phyloP scores from a whole-genome alignment of 2,329 filamentous ascomycete genomes.

The Eutypa lata region DNA sequence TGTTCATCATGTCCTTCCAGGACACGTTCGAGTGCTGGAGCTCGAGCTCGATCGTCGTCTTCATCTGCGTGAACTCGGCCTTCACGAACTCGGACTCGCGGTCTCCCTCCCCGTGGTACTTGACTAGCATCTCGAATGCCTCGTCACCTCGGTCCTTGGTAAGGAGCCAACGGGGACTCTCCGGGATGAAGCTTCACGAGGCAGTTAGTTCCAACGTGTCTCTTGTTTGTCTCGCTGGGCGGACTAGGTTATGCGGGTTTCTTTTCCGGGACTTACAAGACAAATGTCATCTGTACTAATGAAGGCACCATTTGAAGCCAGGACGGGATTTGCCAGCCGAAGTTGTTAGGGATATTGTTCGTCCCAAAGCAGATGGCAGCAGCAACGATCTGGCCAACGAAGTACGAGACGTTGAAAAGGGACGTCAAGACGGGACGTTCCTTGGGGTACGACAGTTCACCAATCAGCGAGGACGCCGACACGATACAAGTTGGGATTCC shows the following conservation, averaged over 20 bases:
- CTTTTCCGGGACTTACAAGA: conserved; percentile 30
- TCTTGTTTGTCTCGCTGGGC: not conserved
- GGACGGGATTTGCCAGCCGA: conserved; percentile 44
- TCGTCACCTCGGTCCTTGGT: conserved; percentile 47
- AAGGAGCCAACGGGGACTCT: conserved; percentile 58
- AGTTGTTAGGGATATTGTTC: conserved; percentile 33
- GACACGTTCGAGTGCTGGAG: conserved; percentile 45
- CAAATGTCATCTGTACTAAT: conserved; percentile 36
- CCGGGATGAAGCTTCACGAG: conserved; percentile 44
- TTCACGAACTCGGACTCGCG: conserved; percentile 44
- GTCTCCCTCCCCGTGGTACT: conserved; percentile 45
- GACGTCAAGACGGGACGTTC: conserved; percentile 58
- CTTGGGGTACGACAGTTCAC: conserved; percentile 58
- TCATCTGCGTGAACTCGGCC: conserved; percentile 55
- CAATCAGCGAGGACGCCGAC: conserved; percentile 55
- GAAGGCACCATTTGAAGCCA: conserved; percentile 44
- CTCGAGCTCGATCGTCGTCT: conserved; percentile 51
- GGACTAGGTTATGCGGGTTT: not conserved
- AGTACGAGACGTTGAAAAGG: conserved; percentile 58
- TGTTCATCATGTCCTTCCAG: conserved; percentile 40
- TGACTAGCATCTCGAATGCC: conserved; percentile 46
- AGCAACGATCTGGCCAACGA: conserved; percentile 48
- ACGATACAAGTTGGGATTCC: conserved; percentile 60
- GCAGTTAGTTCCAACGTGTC: not conserved
- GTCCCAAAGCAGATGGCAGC: conserved; percentile 51